Base-by-base conservation (phyloP, 331 rosid genomes). In the Quercus phellos region DNA sequence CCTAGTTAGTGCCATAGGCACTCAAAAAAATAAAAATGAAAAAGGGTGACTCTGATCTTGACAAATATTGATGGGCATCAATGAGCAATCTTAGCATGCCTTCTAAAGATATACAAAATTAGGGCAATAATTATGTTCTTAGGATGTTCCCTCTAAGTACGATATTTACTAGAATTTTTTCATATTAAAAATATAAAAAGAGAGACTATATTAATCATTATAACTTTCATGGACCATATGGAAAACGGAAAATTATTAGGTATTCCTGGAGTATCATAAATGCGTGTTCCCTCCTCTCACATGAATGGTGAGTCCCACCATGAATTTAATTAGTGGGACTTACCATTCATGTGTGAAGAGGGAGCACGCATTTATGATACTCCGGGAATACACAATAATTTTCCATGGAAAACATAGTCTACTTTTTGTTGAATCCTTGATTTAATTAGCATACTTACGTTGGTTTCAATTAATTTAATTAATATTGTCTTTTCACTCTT, bases 91-190 rank as follows among this genome's bases (percentile, higher is more conserved):
- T 34, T 56, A 46, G 60, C 81, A 79, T 55, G 73, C 75, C 75
- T 72, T 72, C 55, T 14, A n/a, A 83, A 75, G 75, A 51, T 32
- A 35, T 68, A 74, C 51, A 55, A 27, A 71, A 79, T 30, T 56
- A 76, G 13, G 24, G 73, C 56, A 59, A 79, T 79, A 55, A 76
- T 79, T 63, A 43, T 79, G 81, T 75, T 72, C 60, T 54, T 61
- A 29, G 72, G 67, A 83, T 83, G 83, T 83, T 79, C 82, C 76
- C 75, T 51, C 68, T 18, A 79, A 64, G 86, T 79, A 75, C 80
- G 51, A 46, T 46, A 46, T 14, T 35, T 82, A 13, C 19, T n/a
- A 32, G 69, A 32, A 74, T 82, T 58, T 24, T 12, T 21, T 1
- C 34, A 13, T 24, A 71, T 50, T 29, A 72, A 43, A 32, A 66